A percentile compares a stretch with the other conserved stretches of the same genome.
phyloP scores from a whole-genome alignment of 768 basidiomycete species.

The Asterophora lycoperdoides region DNA sequence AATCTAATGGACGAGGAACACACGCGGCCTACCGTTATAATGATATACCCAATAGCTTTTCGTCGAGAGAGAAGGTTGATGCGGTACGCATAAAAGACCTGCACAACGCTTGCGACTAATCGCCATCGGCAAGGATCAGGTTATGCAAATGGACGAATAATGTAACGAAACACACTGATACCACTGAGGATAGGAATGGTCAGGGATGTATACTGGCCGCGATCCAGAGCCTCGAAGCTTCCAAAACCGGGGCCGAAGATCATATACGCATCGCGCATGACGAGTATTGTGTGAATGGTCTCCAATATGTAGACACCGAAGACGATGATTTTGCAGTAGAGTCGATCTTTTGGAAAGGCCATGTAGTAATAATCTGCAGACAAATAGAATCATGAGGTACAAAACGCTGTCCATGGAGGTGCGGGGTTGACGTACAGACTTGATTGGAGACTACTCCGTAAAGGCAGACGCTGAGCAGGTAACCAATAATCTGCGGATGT shows the following conservation, averaged over 20 bases:
- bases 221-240: constrained; percentile 20
- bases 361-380: constrained; percentile 29
- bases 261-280: constrained; percentile 24
- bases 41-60: constrained; percentile 15
- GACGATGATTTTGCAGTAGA: constrained; percentile 23
- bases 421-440: constrained; percentile 26
- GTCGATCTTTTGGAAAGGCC: constrained; percentile 26
- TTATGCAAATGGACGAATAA: background rate
- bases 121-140: background rate
- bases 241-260: constrained; percentile 27
- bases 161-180: constrained; percentile 16
- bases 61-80: constrained; percentile 25
- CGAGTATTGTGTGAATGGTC: constrained; percentile 23
- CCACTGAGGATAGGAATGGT: constrained; percentile 28
- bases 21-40: constrained; percentile 16
- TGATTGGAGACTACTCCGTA: constrained; percentile 27
- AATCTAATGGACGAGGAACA: background rate
- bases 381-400: background rate
- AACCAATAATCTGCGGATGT: constrained; percentile 23
- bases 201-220: constrained; percentile 22
- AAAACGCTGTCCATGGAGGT: background rate
- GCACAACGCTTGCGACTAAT: constrained; percentile 28
- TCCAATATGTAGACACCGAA: constrained; percentile 27
- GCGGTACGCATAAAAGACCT: constrained; percentile 31
- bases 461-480: constrained; percentile 26